These are phyloP conservation scores for Ogataea allantospora DNA, from an alignment of 805 yeast species.

Conservation along the genomic window DNA sequence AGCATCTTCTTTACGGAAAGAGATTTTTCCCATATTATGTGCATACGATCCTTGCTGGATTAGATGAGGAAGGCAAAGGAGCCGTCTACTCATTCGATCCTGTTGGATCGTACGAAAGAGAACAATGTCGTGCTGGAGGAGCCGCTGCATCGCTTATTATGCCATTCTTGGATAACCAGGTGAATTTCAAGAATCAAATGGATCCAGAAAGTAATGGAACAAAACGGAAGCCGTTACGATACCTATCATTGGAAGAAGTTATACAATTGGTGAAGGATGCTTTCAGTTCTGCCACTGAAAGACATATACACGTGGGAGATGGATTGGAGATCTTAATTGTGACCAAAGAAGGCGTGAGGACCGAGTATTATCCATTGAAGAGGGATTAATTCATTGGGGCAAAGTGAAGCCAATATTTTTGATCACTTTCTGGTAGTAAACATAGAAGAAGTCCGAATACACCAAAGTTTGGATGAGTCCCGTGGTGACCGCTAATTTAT, in stretches of 20 bases:
- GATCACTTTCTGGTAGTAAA: conserved; percentile 80
- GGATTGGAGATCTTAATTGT: conserved; percentile 87
- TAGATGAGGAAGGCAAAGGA: conserved; percentile 89
- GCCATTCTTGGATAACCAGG: conserved; percentile 98
- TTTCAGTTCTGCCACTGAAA: conserved; percentile 92
- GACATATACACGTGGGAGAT: conserved; percentile 98
- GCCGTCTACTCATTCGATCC: conserved; percentile 96
- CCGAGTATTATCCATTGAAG: conserved; percentile 81
- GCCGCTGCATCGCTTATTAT: conserved; percentile 94
- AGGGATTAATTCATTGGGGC: conserved; percentile 59
- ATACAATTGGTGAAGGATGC: conserved; percentile 88
- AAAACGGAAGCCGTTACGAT: conserved; percentile 58
- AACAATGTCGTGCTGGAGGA: conserved; percentile 97
- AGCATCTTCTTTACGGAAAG: conserved; percentile 86
- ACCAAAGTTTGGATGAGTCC: conserved; percentile 84
- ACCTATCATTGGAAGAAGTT: conserved; percentile 78
- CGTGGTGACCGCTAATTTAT: conserved; percentile 68
- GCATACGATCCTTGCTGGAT: conserved; percentile 90
- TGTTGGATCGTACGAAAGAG: conserved; percentile 96
- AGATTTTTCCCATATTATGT: conserved; percentile 97
- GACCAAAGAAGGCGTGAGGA: conserved; percentile 88
- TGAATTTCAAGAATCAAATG: conserved; percentile 88
- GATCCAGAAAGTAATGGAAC: conserved; percentile 76
- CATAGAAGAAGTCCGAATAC: conserved; percentile 93
- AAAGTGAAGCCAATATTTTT: conserved; percentile 74